Evolutionary conservation across 2,329 filamentous ascomycete species (phyloP), one percentile per base, ranked within the genome.

Genomic region (Colletotrichum sp.): DNA sequence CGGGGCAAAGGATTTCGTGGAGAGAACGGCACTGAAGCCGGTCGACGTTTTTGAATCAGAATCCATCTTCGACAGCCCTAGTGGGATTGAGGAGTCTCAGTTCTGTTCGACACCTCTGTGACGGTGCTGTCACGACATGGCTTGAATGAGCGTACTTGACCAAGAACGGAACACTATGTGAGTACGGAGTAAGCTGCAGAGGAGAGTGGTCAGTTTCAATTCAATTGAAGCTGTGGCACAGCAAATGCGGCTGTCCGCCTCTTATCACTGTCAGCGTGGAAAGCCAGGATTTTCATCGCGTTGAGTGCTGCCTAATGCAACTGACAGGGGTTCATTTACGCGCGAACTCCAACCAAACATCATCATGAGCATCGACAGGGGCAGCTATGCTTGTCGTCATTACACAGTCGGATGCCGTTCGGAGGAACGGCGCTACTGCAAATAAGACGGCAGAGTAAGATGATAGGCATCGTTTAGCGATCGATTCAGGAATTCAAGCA

Each of bases 291-390:
- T 32, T 62, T 13, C 18, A 16, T 34, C 36, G 21, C 26, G 18
- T 60, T 4, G 32, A 60, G 66, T 60, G 66, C 66, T 60, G 66
- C 66, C 66, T 68, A 34, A 60, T 32, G 52, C 32, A 60, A 60
- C 52, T 12, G 16, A 60, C 32, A 32, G 24, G 24, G 65, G 44
- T 18, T 21, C 49, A n/a, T 32, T 15, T 0, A 62, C n/a, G 60
- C 60, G 6, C 8, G 24, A 28, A 7, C 16, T 49, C 10, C 36
- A 52, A 26, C 63, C 65, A 67, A 18, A 26, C 12, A 67, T 52
- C 10, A 12, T n/a, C 63, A 18, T 55, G 26, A 13, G 10, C 13
- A 32, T 67, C 8, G 28, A 67, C 64, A 30, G 36, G 36, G 24
- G 16, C 18, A 9, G 12, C 18, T 55, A 16, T 26, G 8, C 8